These are phyloP conservation scores for Tetraselmis striata DNA, from an alignment of 139 green algal genomes.

Conservation along the genomic window DNA sequence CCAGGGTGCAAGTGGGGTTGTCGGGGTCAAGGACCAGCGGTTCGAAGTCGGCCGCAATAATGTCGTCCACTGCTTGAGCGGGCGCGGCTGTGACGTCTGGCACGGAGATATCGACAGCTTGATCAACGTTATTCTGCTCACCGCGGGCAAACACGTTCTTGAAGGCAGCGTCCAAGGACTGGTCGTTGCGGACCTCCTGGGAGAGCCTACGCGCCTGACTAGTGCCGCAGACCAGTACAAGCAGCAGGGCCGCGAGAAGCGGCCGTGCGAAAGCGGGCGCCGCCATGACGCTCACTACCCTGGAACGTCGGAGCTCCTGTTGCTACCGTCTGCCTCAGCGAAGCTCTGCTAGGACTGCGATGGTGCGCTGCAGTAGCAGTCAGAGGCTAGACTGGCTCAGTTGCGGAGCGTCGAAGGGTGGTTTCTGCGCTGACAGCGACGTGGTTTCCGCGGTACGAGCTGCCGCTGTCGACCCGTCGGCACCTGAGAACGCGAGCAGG, in stretches of 20 bases:
- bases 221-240: neutral
- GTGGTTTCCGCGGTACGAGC: too few relatives aligned
- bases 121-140: neutral
- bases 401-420: too few relatives aligned
- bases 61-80: neutral
- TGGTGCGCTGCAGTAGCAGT: too few relatives aligned
- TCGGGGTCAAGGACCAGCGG: neutral
- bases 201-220: neutral
- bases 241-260: neutral
- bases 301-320: too few relatives aligned
- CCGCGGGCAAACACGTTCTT: neutral
- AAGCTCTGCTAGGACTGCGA: too few relatives aligned
- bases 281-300: too few relatives aligned
- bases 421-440: too few relatives aligned
- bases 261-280: too few relatives aligned
- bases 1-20: neutral
- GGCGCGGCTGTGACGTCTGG: neutral
- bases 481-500: too few relatives aligned
- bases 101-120: neutral
- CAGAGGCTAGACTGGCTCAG: too few relatives aligned
- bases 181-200: neutral
- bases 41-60: neutral
- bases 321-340: too few relatives aligned
- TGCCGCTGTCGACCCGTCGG: too few relatives aligned
- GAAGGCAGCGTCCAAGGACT: neutral